Evolutionary conservation across 1,139 yeast species (phyloP).

Genomic region (Yamadazyma trypodendri): DNA sequence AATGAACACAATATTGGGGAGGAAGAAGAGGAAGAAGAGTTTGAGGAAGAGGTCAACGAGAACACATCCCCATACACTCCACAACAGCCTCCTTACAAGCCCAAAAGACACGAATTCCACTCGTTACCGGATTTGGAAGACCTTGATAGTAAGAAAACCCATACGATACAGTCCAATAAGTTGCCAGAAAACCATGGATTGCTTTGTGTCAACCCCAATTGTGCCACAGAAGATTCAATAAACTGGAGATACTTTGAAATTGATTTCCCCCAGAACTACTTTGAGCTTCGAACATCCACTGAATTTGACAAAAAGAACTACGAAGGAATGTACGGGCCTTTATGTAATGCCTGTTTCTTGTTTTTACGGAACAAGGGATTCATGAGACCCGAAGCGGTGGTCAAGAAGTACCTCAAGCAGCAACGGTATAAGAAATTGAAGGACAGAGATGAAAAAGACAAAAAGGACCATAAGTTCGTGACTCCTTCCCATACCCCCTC

Average conservation of each 20-base stretch:
- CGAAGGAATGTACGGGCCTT: conserved; percentile 52
- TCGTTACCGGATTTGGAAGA: conserved; percentile 47
- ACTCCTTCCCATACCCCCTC: conserved; percentile 49
- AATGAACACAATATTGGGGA: conserved; percentile 20
- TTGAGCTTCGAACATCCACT: conserved; percentile 37
- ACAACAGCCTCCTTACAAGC: conserved; percentile 36
- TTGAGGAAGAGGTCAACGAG: conserved; percentile 14
- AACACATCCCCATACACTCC: conserved; percentile 44
- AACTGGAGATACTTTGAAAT: conserved; percentile 51
- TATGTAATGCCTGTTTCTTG: conserved; percentile 51
- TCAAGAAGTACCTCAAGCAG: conserved; percentile 47
- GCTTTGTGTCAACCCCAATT: conserved; percentile 44
- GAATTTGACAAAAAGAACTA: conserved; percentile 42
- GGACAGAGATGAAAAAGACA: conserved; percentile 9
- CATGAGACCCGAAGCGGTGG: conserved; percentile 51
- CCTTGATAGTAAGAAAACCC: conserved; percentile 45
- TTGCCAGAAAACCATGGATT: conserved; percentile 42
- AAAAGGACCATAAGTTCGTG: conserved; percentile 26
- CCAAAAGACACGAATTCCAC: conserved; percentile 25
- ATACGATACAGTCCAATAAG: conserved; percentile 40
- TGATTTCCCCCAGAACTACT: conserved; percentile 39
- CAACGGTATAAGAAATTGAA: conserved; percentile 36
- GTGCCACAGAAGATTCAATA: conserved; percentile 40
- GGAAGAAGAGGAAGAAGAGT: conserved; percentile 19
- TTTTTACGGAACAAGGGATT: conserved; percentile 50